phyloP scores from a whole-genome alignment of 768 basidiomycete species.

The Leccinum arenicola region DNA sequence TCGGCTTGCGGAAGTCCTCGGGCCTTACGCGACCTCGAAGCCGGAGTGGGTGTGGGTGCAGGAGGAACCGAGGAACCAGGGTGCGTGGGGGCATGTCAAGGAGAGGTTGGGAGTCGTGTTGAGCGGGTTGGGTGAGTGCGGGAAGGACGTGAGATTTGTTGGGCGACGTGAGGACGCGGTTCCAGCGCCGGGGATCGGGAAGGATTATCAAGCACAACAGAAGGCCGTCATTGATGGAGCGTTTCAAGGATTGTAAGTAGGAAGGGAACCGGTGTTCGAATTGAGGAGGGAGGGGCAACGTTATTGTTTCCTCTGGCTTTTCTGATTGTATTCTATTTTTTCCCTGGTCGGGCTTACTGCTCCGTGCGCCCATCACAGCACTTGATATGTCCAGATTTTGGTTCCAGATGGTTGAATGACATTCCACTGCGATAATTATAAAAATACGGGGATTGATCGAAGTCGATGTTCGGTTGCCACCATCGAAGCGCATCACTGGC shows the following conservation, averaged over 20 bases:
- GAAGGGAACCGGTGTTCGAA: not conserved
- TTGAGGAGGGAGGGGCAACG: too few species aligned
- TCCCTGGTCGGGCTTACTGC: not conserved
- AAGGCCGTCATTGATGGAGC: slow-evolving; percentile 54
- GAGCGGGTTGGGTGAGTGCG: slow-evolving; percentile 32
- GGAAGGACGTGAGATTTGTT: slow-evolving; percentile 46
- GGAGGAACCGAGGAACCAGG: slow-evolving; percentile 89
- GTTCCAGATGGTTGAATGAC: not conserved
- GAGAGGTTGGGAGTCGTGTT: slow-evolving; percentile 56
- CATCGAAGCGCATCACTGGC: not conserved
- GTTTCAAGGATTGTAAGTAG: slow-evolving; percentile 45
- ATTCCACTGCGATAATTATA: not conserved
- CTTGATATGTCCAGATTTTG: not conserved
- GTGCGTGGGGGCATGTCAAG: slow-evolving; percentile 67
- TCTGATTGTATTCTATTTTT: not conserved
- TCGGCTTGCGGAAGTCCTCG: slow-evolving; percentile 45
- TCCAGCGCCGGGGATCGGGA: slow-evolving; percentile 75
- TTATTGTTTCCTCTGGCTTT: not conserved
- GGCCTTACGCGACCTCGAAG: slow-evolving; percentile 39
- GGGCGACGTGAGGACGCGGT: slow-evolving; percentile 72
- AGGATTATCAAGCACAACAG: slow-evolving; percentile 65
- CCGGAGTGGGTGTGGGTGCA: slow-evolving; percentile 61
- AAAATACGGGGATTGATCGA: not conserved
- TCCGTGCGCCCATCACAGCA: not conserved
- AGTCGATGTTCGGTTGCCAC: not conserved